A percentile compares a stretch with the other conserved stretches of the same genome.
Conservation (phyloP, 768 basidiomycete species). For the Lactarius trivialis region DNA sequence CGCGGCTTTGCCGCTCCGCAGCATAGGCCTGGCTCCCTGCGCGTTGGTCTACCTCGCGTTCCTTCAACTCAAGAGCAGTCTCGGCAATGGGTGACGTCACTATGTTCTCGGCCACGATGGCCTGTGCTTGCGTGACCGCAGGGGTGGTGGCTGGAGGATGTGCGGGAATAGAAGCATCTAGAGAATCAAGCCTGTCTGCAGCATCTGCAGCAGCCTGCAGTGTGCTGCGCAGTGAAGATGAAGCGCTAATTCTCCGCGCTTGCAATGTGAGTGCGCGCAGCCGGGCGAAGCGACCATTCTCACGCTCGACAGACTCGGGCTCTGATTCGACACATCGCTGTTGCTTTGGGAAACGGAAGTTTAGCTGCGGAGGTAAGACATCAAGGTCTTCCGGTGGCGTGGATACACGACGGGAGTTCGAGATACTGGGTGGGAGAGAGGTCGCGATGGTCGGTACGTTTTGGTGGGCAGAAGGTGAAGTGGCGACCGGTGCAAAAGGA, state of each 20-base stretch:
- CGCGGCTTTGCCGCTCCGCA: not conserved
- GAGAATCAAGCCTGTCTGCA: slow-evolving; percentile 7
- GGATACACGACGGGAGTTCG: not conserved
- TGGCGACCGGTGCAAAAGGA: not conserved
- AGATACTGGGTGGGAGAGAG: slow-evolving; percentile 4
- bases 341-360: slow-evolving; percentile 19
- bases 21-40: not conserved
- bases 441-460: not conserved
- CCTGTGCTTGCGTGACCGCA: not conserved
- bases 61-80: not conserved
- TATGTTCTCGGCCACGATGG: not conserved
- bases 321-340: slow-evolving; percentile 10
- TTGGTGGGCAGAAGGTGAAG: not conserved
- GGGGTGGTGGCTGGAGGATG: not conserved
- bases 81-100: not conserved
- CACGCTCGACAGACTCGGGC: slow-evolving; percentile 11
- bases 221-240: slow-evolving; percentile 14
- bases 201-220: slow-evolving; percentile 11
- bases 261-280: slow-evolving; percentile 2
- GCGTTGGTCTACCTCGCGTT: not conserved
- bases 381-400: not conserved
- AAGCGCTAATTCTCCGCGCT: slow-evolving; percentile 7
- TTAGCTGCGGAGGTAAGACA: slow-evolving; percentile 4
- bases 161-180: not conserved
- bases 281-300: slow-evolving; percentile 8